Base-by-base conservation (phyloP, 2,329 filamentous ascomycete species). In the Mariannaea elegans region DNA sequence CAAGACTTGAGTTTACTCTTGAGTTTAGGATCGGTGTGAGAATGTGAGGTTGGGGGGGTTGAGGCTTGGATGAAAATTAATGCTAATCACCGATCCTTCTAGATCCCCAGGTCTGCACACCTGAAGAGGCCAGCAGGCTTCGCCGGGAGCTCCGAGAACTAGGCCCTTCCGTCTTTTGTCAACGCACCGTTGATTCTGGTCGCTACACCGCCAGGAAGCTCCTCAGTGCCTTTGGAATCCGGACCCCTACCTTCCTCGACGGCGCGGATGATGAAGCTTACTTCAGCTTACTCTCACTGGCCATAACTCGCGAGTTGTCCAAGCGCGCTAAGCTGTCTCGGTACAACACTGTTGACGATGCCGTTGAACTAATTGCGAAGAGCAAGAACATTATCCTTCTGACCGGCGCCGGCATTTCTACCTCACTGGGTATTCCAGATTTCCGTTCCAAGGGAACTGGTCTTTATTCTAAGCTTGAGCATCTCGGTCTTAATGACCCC, bases 321-420 rank as follows among this genome's bases (percentile, higher is more conserved):
- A 95, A 92, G 77, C 88, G 94, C 47, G 87, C 88, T 65, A 97
- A 97, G 75, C 82, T 98, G 49, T 74, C 82, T 19, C 82, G 89
- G 62, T 94, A 92, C 83, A 97, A 97, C 79, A 89, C 90, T 1
- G 83, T 98, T 51, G 91, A 96, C 65, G 93, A 99, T 77, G 95
- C 92, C 4, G 93, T 95, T 8, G 78, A 83, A 13, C 81, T 99
- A 49, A 84, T 99, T 41, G 82, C 87, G 67, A 84, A 85, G 59
- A 87, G 89, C 57, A 86, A 86, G 67, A 97, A 97, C 75, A 94
- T 99, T 75, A 87, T 99, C 71, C 91, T 98, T 65, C 86, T 99
- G 66, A 98, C 95, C 1, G 95, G 95, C 50, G 95, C 95, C 16
- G 95, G 95, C 66, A 98, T 99, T 67, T 97, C 94, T 23, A 99